Evolutionary conservation across 176 grass and related monocot genomes (phyloP).

Genomic region (Rhynchospora breviuscula): DNA sequence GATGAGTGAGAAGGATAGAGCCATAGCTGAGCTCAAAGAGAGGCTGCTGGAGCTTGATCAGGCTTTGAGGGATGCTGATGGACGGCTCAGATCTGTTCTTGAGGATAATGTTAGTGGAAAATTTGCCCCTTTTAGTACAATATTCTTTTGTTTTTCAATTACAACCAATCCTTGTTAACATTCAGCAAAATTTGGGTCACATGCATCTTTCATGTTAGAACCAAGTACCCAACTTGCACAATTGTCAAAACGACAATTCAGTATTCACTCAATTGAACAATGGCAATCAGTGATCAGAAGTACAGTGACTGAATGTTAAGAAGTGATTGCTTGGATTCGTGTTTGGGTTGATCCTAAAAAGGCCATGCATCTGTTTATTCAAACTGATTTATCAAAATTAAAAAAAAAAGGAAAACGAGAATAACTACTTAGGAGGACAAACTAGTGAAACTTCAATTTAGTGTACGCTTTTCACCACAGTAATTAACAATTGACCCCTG

Average conservation of each 20-base stretch:
- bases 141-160: not conserved
- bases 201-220: not conserved
- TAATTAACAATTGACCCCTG: not conserved
- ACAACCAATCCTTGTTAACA: not conserved
- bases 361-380: not conserved
- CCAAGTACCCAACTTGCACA: not conserved
- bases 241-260: not conserved
- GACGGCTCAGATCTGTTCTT: conserved; percentile 49
- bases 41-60: conserved; percentile 56
- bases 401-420: not conserved
- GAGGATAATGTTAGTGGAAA: conserved; percentile 74
- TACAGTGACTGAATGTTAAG: not conserved
- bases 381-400: not conserved
- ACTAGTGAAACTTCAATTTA: not conserved
- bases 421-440: not conserved
- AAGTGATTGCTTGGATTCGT: too few relatives aligned
- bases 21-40: conserved; percentile 63
- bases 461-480: not conserved
- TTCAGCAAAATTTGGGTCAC: not conserved
- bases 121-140: not conserved
- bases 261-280: not conserved
- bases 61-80: conserved; percentile 59
- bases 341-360: not conserved
- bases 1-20: conserved; percentile 46
- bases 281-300: not conserved